Conservation (phyloP, 1,284 basidiomycete genomes). For the Trametes versicolor region DNA sequence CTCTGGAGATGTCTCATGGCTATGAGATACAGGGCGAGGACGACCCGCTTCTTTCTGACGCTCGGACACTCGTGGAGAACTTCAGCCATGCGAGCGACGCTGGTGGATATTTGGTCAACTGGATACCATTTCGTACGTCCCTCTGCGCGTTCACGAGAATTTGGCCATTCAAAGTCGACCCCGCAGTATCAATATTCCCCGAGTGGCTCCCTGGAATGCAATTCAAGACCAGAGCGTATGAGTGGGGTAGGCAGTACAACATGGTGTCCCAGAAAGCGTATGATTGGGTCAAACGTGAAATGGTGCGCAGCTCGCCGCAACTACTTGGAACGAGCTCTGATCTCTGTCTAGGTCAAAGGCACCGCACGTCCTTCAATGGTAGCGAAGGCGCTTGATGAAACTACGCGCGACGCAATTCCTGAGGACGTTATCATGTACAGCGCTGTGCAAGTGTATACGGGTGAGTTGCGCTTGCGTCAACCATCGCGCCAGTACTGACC, state of each 20-base stretch:
- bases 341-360: no score
- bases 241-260: not conserved
- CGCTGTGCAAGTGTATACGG: not conserved
- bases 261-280: no score
- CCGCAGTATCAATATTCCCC: not conserved
- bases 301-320: no score
- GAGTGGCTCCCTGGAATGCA: not conserved
- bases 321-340: no score
- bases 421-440: slow-evolving; percentile 9
- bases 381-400: not conserved
- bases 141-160: not conserved
- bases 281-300: no score
- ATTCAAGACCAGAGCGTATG: not conserved
- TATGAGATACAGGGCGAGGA: slow-evolving; percentile 1
- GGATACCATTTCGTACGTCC: not conserved
- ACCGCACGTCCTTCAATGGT: no score
- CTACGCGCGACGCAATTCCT: no score
- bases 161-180: not conserved
- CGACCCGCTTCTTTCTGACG: not conserved
- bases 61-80: not conserved
- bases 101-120: not conserved
- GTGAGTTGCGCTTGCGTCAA: not conserved
- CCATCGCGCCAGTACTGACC: not conserved
- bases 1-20: slow-evolving; percentile 4
- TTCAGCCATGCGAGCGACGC: not conserved